A percentile compares a stretch with the other conserved stretches of the same genome.
phyloP scores from a whole-genome alignment of 805 yeast species.

The Ogataea zsoltii region DNA sequence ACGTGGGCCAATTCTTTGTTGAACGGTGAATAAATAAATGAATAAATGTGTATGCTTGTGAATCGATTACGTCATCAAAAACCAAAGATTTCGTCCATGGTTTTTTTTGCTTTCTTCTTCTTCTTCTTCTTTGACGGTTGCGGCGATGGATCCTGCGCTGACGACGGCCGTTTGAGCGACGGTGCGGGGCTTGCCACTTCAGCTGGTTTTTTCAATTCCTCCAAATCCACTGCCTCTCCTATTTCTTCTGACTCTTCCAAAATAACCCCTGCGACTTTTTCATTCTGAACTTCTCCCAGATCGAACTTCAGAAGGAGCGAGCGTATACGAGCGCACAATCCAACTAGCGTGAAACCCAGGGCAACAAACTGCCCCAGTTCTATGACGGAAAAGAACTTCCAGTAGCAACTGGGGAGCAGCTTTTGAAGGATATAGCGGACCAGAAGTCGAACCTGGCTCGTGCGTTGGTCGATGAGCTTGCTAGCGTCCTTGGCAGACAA shows the following conservation, averaged over 20 bases:
- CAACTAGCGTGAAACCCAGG: slow-evolving; percentile 70
- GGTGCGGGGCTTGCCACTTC: slow-evolving; percentile 6
- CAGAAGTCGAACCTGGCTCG: slow-evolving; percentile 11
- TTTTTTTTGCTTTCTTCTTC: slow-evolving; percentile 49
- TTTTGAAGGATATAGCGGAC: slow-evolving; percentile 35
- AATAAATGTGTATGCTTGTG: neutral
- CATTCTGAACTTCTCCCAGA: neutral
- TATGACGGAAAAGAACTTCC: slow-evolving; percentile 64
- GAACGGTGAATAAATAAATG: slow-evolving; percentile 13
- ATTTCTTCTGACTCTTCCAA: slow-evolving; percentile 15
- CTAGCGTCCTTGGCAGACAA: slow-evolving; percentile 6
- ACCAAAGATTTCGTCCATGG: slow-evolving; percentile 79
- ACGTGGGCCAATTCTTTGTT: slow-evolving; percentile 59
- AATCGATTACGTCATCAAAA: slow-evolving; percentile 25
- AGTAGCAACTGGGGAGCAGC: slow-evolving; percentile 50
- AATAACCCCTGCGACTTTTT: no score
- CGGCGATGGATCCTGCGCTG: neutral
- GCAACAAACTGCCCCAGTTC: slow-evolving; percentile 77
- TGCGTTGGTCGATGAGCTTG: slow-evolving; percentile 7
- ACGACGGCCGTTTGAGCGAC: neutral
- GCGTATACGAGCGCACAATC: slow-evolving; percentile 49
- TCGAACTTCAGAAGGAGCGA: slow-evolving; percentile 23
- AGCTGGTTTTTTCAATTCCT: slow-evolving; percentile 10
- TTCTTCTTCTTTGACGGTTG: slow-evolving; percentile 27
- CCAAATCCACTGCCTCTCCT: slow-evolving; percentile 16